These are phyloP conservation scores for Thalassia testudinum DNA, from an alignment of 116 monocot genomes.

Conservation along the genomic window DNA sequence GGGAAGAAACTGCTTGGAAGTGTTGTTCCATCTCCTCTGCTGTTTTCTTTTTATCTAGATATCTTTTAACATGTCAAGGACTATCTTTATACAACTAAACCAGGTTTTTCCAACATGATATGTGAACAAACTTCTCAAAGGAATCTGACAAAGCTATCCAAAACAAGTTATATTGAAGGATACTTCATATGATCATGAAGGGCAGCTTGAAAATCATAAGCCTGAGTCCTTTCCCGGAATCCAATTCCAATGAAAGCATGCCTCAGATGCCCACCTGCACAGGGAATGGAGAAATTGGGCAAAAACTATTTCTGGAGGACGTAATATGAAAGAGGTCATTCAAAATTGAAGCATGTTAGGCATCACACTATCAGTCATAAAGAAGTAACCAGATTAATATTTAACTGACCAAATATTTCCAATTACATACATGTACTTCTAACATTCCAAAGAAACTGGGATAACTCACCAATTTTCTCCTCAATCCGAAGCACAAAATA, in stretches of 20 bases:
- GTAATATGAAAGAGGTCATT: too few relatives aligned
- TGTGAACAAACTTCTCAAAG: background rate
- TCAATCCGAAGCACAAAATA: constrained; percentile 97
- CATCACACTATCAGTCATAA: background rate
- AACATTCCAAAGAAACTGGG: background rate
- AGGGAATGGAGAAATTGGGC: too few relatives aligned
- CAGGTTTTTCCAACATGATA: constrained; percentile 3
- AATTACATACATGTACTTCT: too few relatives aligned
- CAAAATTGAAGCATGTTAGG: too few relatives aligned
- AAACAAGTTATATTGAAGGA: constrained; percentile 18
- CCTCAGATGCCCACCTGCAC: constrained; percentile 60
- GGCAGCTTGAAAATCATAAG: constrained; percentile 99
- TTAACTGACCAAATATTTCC: too few relatives aligned
- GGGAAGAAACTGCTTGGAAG: constrained; percentile 60
- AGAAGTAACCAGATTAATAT: background rate
- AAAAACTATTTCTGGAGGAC: too few relatives aligned
- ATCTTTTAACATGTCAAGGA: constrained; percentile 60
- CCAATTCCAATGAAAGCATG: constrained; percentile 99
- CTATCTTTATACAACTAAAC: too few relatives aligned
- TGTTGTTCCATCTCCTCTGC: constrained; percentile 99
- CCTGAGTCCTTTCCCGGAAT: constrained; percentile 84
- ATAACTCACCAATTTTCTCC: constrained; percentile 73
- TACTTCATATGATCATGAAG: constrained; percentile 99
- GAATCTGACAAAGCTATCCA: too few relatives aligned
- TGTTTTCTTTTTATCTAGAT: constrained; percentile 89